Evolutionary conservation across 345 rosid genomes (phyloP).

Genomic region (Eutrema japonicum): DNA sequence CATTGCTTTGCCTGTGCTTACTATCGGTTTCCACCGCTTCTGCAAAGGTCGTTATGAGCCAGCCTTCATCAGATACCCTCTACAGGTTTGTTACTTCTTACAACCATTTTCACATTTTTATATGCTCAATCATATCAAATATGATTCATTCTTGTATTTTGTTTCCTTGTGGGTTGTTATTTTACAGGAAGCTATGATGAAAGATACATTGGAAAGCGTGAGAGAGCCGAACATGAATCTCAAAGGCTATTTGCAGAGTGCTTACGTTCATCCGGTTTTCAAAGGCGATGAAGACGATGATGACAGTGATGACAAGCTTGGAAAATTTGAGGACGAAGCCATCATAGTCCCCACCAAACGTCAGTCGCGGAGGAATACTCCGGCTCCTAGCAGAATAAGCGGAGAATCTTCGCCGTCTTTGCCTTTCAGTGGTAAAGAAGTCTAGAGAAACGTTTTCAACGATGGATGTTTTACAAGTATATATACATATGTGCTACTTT

Average conservation of each 20-base stretch:
- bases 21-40: constrained; percentile 71
- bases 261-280: constrained; percentile 84
- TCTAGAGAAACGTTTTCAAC: constrained; percentile 28
- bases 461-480: neutral
- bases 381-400: constrained; percentile 56
- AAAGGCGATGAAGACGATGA: constrained; percentile 55
- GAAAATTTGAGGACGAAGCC: constrained; percentile 54
- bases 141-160: constrained; percentile 3
- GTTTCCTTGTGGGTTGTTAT: neutral
- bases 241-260: constrained; percentile 70
- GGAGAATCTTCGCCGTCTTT: constrained; percentile 51
- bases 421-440: constrained; percentile 38
- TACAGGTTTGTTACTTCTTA: constrained; percentile 59
- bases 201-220: constrained; percentile 81
- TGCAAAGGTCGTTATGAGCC: constrained; percentile 86
- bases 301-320: constrained; percentile 38
- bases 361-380: constrained; percentile 60
- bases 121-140: neutral
- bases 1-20: constrained; percentile 77
- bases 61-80: constrained; percentile 75
- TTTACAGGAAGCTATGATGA: constrained; percentile 95
- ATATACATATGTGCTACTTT: constrained; percentile 22
- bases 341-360: constrained; percentile 77
- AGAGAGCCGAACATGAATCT: constrained; percentile 78
- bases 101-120: constrained; percentile 16